These are phyloP conservation scores for Xylaria arbuscula DNA, from an alignment of 2,329 filamentous ascomycete genomes.

Conservation along the genomic window DNA sequence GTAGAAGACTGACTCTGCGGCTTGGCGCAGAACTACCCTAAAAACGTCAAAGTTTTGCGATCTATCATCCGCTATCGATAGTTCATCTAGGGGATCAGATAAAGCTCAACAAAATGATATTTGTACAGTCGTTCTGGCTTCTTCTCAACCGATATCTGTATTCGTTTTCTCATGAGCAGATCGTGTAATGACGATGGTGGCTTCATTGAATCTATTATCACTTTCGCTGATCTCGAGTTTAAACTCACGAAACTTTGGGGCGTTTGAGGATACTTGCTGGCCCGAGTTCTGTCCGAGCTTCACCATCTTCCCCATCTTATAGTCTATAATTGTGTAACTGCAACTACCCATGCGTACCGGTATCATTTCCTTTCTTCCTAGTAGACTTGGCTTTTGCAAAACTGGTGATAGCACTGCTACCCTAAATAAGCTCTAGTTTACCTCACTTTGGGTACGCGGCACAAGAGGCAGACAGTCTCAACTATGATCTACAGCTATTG, in stretches of 20 bases:
- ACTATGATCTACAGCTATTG: constrained; percentile 24
- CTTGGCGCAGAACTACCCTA: constrained; percentile 22
- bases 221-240: constrained; percentile 5
- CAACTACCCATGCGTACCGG: not conserved
- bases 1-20: constrained; percentile 9
- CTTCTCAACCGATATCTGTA: not conserved
- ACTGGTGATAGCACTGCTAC: not conserved
- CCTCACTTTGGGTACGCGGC: constrained; percentile 8
- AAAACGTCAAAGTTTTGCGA: constrained; percentile 14
- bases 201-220: not conserved
- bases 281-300: not conserved
- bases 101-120: not conserved
- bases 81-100: constrained; percentile 6
- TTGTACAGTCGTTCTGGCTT: not conserved
- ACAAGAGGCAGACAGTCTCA: constrained; percentile 7
- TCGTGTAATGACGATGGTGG: not conserved
- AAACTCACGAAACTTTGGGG: not conserved
- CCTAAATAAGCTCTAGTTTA: not conserved
- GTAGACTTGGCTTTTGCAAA: not conserved
- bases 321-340: not conserved
- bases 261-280: not conserved
- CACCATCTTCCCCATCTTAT: not conserved
- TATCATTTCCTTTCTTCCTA: not conserved
- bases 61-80: constrained; percentile 18
- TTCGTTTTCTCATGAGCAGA: not conserved